Evolutionary conservation across 495 filamentous ascomycete genomes (phyloP).

Genomic region (Penicillium robsamsonii): DNA sequence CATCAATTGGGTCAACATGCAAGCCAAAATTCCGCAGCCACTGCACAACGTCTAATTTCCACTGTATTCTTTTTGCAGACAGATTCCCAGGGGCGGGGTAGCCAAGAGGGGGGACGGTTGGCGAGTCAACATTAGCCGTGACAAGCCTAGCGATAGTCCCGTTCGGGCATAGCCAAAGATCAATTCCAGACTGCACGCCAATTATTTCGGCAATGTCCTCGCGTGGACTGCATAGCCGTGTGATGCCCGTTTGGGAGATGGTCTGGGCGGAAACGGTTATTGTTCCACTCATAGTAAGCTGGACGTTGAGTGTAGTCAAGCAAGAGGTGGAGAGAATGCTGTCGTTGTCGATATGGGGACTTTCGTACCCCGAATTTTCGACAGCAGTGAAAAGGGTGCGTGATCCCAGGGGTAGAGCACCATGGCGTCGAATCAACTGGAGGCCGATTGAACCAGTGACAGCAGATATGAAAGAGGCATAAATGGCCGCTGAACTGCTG

Average conservation of each 20-base stretch:
- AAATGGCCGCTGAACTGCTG: constrained; percentile 40
- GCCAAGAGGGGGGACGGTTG: constrained; percentile 25
- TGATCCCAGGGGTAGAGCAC: constrained; percentile 44
- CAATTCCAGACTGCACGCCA: constrained; percentile 29
- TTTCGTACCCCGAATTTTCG: constrained; percentile 34
- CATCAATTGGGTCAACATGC: constrained; percentile 32
- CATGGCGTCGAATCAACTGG: constrained; percentile 37
- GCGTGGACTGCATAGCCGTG: constrained; percentile 29
- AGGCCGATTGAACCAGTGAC: constrained; percentile 42
- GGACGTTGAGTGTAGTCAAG: constrained; percentile 41
- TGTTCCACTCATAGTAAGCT: constrained; percentile 39
- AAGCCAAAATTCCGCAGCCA: constrained; percentile 45
- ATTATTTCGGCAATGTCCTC: constrained; percentile 21
- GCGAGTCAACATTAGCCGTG: constrained; percentile 24
- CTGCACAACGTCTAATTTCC: constrained; percentile 40
- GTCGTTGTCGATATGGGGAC: constrained; percentile 29
- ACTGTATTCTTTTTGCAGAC: constrained; percentile 28
- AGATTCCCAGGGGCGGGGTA: constrained; percentile 14
- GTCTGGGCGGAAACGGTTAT: constrained; percentile 42
- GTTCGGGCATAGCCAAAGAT: constrained; percentile 52
- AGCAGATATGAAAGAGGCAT: constrained; percentile 45
- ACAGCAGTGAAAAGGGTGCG: constrained; percentile 45
- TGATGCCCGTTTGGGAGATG: constrained; percentile 38
- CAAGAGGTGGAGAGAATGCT: constrained; percentile 30
- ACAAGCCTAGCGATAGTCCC: constrained; percentile 48